Evolutionary conservation across 306 rosid genomes (phyloP), one percentile per base, ranked within the genome.

Genomic region (Prunus mira): DNA sequence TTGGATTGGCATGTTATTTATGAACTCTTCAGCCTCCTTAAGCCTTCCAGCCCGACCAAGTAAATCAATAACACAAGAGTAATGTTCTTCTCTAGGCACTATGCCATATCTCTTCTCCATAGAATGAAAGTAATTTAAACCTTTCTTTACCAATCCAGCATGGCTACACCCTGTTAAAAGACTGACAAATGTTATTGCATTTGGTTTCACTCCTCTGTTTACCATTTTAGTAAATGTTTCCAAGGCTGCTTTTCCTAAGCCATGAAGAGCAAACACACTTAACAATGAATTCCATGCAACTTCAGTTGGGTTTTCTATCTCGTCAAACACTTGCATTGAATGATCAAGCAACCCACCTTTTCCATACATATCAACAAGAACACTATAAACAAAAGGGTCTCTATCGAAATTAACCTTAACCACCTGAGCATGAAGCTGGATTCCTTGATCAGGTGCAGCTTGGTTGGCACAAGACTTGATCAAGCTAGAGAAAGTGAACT

Each of bases 401-500:
- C 63, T 60, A n/a, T 45, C 84, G 60, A 87, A 74, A 79, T 76
- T 83, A 70, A 85, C 75, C 71, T 89, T 89, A 58, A 87, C 64
- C 74, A 80, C 87, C 80, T 82, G 84, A 61, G 86, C 87, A 68
- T 89, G 93, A 80, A 89, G 82, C 74, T 87, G 93, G 73, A 71
- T 72, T 27, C 93, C 91, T 72, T 72, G 88, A 73, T 82, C 88
- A 66, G 87, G 80, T 46, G 85, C 83, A 76, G 87, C 87, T 78
- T 80, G 84, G 81, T 82, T 83, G 58, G 93, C 84, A 82, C 87
- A 85, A 15, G 84, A 89, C 84, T 87, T 85, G 58, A 89, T 46
- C 82, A 89, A 80, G 84, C 89, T 85, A 34, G 91, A 87, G 83
- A 87, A 89, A 70, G 91, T 87, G 73, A 81, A 87, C 71, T 89